These are phyloP conservation scores for Fusarium proliferatum DNA, from an alignment of 2,329 filamentous ascomycete species.

Conservation along the genomic window DNA sequence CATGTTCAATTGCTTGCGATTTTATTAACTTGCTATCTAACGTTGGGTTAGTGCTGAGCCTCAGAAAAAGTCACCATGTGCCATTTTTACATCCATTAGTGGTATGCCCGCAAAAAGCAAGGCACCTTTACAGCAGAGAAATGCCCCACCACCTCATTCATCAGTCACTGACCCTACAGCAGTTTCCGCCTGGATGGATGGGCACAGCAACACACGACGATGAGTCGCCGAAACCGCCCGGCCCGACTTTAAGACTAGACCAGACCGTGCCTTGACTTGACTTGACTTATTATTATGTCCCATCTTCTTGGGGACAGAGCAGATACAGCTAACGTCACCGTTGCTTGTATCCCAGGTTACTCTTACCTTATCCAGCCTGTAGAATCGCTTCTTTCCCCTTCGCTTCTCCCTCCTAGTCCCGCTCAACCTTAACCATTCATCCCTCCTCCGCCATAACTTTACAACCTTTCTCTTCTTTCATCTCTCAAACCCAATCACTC, in stretches of 20 bases:
- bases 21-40: background rate
- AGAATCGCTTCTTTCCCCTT: slow-evolving; percentile 9
- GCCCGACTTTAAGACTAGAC: slow-evolving; percentile 34
- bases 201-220: slow-evolving; percentile 38
- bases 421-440: slow-evolving; percentile 9
- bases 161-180: background rate
- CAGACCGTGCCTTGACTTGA: background rate
- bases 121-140: slow-evolving; percentile 11
- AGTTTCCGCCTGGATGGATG: slow-evolving; percentile 4
- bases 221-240: slow-evolving; percentile 45
- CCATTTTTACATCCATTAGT: slow-evolving; percentile 16
- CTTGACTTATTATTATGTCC: background rate
- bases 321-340: slow-evolving; percentile 43
- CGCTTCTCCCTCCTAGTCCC: slow-evolving; percentile 18
- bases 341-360: slow-evolving; percentile 7
- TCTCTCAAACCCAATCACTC: background rate
- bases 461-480: slow-evolving; percentile 18
- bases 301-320: background rate
- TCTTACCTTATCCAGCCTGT: slow-evolving; percentile 21
- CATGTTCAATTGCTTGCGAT: slow-evolving; percentile 13
- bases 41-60: background rate
- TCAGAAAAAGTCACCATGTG: slow-evolving; percentile 34
- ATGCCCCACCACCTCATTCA: slow-evolving; percentile 27
- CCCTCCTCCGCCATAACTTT: background rate
- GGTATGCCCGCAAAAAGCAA: slow-evolving; percentile 23